A percentile compares a stretch with the other conserved stretches of the same genome.
Evolutionary conservation across 2,329 filamentous ascomycete species (phyloP).

Genomic region (Colletotrichum neosansevieriae): DNA sequence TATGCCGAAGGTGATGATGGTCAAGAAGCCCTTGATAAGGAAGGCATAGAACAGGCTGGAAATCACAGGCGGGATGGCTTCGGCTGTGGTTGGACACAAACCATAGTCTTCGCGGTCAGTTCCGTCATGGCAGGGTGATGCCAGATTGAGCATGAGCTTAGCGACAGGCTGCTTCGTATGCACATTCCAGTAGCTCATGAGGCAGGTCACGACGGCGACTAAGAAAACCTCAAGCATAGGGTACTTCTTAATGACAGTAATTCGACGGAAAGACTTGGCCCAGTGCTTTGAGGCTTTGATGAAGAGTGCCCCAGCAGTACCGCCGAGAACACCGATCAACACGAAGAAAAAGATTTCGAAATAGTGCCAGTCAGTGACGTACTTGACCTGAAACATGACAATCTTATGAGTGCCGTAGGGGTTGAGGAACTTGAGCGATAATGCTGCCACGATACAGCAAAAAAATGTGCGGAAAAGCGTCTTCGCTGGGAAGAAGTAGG

Average conservation of each 20-base stretch:
- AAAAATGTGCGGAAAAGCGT: conserved; percentile 98
- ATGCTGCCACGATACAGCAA: conserved; percentile 92
- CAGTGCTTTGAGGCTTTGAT: conserved; percentile 95
- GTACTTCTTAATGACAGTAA: conserved; percentile 82
- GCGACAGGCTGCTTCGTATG: conserved; percentile 91
- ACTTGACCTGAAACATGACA: conserved; percentile 94
- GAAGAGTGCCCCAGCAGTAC: conserved; percentile 87
- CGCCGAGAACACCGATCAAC: conserved; percentile 86
- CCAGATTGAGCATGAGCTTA: conserved; percentile 89
- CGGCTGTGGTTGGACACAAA: conserved; percentile 78
- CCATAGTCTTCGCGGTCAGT: conserved; percentile 74
- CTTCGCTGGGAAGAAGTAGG: conserved; percentile 98
- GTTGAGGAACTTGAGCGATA: conserved; percentile 94
- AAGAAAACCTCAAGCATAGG: conserved; percentile 90
- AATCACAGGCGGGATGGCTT: conserved; percentile 85
- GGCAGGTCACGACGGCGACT: conserved; percentile 85
- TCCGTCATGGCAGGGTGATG: conserved; percentile 84
- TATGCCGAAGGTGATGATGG: conserved; percentile 92
- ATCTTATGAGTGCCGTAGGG: conserved; percentile 97
- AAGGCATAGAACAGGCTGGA: conserved; percentile 81
- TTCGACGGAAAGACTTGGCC: conserved; percentile 89
- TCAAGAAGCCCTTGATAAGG: conserved; percentile 89
- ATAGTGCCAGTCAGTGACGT: conserved; percentile 90
- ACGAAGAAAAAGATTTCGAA: conserved; percentile 92
- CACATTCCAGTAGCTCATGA: conserved; percentile 93